Evolutionary conservation across 2,329 filamentous ascomycete species (phyloP).

Genomic region (Aspergillus sp.): DNA sequence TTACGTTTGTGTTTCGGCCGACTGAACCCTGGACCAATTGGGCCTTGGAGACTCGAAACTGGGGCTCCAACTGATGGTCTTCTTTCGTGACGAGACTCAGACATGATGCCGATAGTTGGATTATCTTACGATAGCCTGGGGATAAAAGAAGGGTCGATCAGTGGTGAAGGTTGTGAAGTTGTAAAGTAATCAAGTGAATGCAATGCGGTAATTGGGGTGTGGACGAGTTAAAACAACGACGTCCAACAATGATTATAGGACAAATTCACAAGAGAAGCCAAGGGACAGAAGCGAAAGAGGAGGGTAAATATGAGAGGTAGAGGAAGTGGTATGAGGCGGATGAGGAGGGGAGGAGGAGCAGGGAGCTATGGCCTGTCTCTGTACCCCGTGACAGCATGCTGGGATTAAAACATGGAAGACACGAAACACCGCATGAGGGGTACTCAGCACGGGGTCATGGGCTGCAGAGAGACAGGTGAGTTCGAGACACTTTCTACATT

Average conservation of each 20-base stretch:
- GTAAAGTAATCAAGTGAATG: conserved; percentile 5
- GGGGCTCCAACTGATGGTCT: conserved; percentile 79
- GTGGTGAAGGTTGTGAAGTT: not conserved
- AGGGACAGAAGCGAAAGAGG: not conserved
- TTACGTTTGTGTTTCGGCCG: conserved; percentile 96
- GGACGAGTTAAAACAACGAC: not conserved
- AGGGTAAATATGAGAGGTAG: not conserved
- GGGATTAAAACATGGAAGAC: conserved; percentile 17
- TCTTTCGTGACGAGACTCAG: conserved; percentile 61
- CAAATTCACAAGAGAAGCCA: not conserved
- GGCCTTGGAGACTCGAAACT: conserved; percentile 80
- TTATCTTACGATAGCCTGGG: not conserved
- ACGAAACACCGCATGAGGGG: conserved; percentile 4
- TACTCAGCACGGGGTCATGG: conserved; percentile 6
- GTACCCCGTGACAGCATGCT: conserved; percentile 16
- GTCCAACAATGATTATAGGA: not conserved
- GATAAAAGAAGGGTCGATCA: not conserved
- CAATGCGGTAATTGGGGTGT: not conserved
- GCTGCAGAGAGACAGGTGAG: conserved; percentile 4
- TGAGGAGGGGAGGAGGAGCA: conserved; percentile 2
- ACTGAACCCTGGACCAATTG: conserved; percentile 80
- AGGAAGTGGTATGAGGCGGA: not conserved
- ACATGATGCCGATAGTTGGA: conserved; percentile 19
- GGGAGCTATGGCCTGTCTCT: conserved; percentile 8
- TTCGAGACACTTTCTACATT: conserved; percentile 4